A percentile compares a stretch with the other conserved stretches of the same genome.
Conservation (phyloP, 371 early-diverging fungal species). For the Actinomortierella wolfii region DNA sequence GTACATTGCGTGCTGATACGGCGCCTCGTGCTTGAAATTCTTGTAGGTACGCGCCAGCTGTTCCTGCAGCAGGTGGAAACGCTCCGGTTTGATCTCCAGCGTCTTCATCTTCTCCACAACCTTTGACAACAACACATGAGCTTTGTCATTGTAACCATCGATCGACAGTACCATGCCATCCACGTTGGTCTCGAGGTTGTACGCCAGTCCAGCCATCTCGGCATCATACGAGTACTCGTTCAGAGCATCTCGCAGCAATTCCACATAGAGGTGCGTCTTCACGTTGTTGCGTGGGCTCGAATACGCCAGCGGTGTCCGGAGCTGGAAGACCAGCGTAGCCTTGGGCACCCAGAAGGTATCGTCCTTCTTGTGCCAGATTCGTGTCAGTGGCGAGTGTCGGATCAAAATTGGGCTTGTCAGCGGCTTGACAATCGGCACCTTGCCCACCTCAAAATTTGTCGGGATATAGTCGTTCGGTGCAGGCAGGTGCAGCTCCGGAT, state of each 20-base stretch:
- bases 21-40: constrained; percentile 75
- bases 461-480: constrained; percentile 86
- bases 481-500: constrained; percentile 74
- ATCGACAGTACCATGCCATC: constrained; percentile 74
- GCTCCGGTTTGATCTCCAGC: constrained; percentile 64
- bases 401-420: constrained; percentile 58
- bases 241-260: constrained; percentile 79
- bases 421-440: constrained; percentile 47
- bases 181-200: constrained; percentile 66
- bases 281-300: constrained; percentile 53
- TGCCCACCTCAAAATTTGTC: constrained; percentile 63
- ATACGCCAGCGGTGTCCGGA: constrained; percentile 37
- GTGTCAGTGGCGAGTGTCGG: constrained; percentile 62
- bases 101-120: constrained; percentile 72
- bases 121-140: constrained; percentile 69
- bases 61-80: constrained; percentile 80
- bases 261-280: constrained; percentile 69
- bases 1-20: constrained; percentile 80
- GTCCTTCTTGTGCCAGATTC: constrained; percentile 94
- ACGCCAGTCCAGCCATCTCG: constrained; percentile 82
- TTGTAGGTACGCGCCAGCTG: constrained; percentile 68
- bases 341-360: constrained; percentile 89
- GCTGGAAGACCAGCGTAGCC: constrained; percentile 49
- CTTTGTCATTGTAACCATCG: constrained; percentile 87
- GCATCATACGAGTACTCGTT: constrained; percentile 90